phyloP scores from a whole-genome alignment of 2,329 filamentous ascomycete genomes.

The Nigrospora sphaerica region DNA sequence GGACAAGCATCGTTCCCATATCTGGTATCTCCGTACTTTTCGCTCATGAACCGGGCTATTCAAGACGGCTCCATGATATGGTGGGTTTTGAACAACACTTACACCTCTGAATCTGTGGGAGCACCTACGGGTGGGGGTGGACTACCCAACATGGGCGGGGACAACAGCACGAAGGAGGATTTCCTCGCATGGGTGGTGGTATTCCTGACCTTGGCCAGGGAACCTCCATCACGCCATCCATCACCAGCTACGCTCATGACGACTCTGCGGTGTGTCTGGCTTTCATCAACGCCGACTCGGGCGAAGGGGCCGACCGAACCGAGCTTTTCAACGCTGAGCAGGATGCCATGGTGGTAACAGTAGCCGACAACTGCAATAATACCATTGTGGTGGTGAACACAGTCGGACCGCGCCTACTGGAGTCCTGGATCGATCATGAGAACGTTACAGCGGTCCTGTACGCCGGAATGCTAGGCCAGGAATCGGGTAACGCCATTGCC shows the following conservation, averaged over 20 bases:
- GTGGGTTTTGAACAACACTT: no score
- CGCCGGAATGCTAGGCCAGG: conserved; percentile 53
- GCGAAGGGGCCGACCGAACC: conserved; percentile 34
- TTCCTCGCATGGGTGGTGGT: conserved; percentile 4
- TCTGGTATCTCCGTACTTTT: no score
- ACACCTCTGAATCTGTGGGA: no score
- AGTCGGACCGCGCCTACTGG: conserved; percentile 51
- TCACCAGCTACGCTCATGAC: conserved; percentile 6
- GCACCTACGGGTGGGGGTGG: no score
- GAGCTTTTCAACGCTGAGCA: conserved; percentile 11
- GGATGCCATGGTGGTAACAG: conserved; percentile 52
- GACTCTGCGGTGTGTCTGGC: no score
- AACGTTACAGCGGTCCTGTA: conserved; percentile 57
- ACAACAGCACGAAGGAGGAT: no score
- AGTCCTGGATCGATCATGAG: conserved; percentile 46
- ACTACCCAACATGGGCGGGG: no score
- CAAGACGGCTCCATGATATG: no score
- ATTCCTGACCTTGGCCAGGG: conserved; percentile 2
- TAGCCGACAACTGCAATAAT: conserved; percentile 56
- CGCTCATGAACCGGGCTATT: no score
- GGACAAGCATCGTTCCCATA: no score
- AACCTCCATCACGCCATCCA: conserved; percentile 3
- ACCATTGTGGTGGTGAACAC: conserved; percentile 62
- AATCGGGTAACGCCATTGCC: conserved; percentile 52
- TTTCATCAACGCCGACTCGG: no score